Evolutionary conservation across 371 early-diverging fungal genomes (phyloP).

Genomic region (Lichtheimia ramosa): DNA sequence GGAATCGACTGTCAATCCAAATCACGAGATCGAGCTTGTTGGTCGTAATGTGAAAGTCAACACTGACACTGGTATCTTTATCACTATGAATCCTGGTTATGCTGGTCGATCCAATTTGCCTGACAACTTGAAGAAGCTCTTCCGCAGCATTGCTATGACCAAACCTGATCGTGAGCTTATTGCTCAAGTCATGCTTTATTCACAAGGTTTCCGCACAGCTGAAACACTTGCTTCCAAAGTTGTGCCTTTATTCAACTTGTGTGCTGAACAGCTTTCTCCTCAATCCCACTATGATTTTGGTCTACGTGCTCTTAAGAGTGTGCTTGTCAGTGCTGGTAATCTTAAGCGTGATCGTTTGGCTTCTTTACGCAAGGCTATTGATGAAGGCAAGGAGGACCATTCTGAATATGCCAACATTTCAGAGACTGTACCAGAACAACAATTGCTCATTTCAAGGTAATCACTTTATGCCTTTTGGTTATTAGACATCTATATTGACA

Average conservation of each 20-base stretch:
- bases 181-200: constrained; percentile 98
- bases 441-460: constrained; percentile 78
- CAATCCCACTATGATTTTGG: constrained; percentile 99
- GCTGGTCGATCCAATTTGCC: constrained; percentile 98
- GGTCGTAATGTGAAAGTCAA: constrained; percentile 86
- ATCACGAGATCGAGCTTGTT: constrained; percentile 89
- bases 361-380: constrained; percentile 44
- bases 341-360: constrained; percentile 89
- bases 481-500: not conserved
- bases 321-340: constrained; percentile 96
- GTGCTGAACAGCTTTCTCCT: constrained; percentile 90
- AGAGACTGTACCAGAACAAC: constrained; percentile 81
- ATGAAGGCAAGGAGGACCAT: constrained; percentile 39
- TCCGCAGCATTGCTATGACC: constrained; percentile 98
- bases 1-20: constrained; percentile 58
- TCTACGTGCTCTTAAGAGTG: constrained; percentile 98
- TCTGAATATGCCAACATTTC: constrained; percentile 58
- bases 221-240: constrained; percentile 94
- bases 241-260: constrained; percentile 95
- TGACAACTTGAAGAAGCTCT: constrained; percentile 97
- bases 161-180: constrained; percentile 97
- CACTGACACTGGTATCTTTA: constrained; percentile 93
- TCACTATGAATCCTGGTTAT: constrained; percentile 99
- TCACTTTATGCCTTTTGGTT: not conserved
- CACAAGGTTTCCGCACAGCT: constrained; percentile 97